phyloP scores from a whole-genome alignment of 169 alveolate species.

The Cryptosporidium canis region DNA sequence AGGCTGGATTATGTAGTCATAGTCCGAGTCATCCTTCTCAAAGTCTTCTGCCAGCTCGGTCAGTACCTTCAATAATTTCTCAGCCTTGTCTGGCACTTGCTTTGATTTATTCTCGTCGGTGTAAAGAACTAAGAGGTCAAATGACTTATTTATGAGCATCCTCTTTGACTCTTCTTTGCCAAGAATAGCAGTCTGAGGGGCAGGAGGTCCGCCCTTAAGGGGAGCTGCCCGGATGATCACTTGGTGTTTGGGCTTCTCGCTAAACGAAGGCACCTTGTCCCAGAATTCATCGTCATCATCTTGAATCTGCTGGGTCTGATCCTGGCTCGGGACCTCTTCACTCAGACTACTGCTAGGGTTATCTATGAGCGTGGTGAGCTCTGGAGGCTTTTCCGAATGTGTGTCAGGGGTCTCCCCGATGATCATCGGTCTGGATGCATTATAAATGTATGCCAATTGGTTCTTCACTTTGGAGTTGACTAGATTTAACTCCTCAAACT shows the following conservation, averaged over 20 bases:
- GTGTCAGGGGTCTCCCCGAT: not conserved
- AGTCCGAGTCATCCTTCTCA: constrained; percentile 19
- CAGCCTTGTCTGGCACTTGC: constrained; percentile 1
- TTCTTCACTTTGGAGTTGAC: not conserved
- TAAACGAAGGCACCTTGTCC: constrained; percentile 28
- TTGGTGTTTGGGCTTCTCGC: not conserved
- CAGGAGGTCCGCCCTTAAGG: not conserved
- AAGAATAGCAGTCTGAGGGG: not conserved
- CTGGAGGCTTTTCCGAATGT: not conserved
- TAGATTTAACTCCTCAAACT: constrained; percentile 26
- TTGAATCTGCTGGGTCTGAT: not conserved
- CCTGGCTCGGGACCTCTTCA: not conserved
- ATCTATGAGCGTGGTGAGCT: not conserved
- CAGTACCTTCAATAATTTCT: not conserved
- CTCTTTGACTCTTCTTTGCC: not conserved
- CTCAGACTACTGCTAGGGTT: not conserved
- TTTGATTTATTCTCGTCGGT: constrained; percentile 48
- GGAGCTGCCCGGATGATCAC: not conserved
- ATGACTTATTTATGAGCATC: constrained; percentile 11
- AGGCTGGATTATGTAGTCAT: constrained; percentile 22
- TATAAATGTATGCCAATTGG: not conserved
- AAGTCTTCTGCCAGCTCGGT: constrained; percentile 5
- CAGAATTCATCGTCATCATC: constrained; percentile 54
- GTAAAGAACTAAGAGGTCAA: constrained; percentile 6
- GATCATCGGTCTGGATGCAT: not conserved